Conservation (phyloP, 2,329 filamentous ascomycete species). For the Penicillium glabrum region DNA sequence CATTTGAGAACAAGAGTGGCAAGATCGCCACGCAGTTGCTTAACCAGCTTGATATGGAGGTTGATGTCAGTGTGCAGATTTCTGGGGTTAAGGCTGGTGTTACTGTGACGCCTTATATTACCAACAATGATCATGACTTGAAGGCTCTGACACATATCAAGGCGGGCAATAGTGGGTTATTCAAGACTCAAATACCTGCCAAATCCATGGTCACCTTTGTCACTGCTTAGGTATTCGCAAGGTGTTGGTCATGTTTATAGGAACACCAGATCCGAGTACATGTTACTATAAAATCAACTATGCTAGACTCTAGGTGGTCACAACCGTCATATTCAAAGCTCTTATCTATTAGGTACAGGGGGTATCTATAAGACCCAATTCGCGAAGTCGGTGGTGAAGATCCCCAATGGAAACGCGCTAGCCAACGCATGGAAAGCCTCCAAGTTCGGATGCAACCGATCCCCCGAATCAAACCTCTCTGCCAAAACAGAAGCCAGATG, state of each 20-base stretch:
- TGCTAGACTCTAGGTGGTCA: neutral
- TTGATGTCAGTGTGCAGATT: neutral
- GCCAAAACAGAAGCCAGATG: slow-evolving; percentile 51
- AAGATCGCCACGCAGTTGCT: slow-evolving; percentile 1
- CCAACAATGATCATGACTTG: neutral
- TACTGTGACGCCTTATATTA: neutral
- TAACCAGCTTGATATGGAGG: neutral
- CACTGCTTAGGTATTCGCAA: neutral
- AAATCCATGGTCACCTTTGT: neutral
- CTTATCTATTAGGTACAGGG: too few relatives aligned
- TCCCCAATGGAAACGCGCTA: slow-evolving; percentile 55
- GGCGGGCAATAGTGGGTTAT: neutral
- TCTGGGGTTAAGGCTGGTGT: neutral
- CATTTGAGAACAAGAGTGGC: neutral
- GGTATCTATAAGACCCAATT: neutral
- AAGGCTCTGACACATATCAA: neutral
- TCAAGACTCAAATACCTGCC: neutral
- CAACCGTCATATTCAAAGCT: neutral
- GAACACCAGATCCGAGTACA: neutral
- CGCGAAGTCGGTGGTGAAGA: slow-evolving; percentile 43
- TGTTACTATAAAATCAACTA: neutral
- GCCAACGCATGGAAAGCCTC: slow-evolving; percentile 62
- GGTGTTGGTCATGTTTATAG: neutral
- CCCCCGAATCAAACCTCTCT: slow-evolving; percentile 58
- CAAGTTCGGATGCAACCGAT: slow-evolving; percentile 64